These are phyloP conservation scores for Cladosporium austrohemisphaericum DNA, from an alignment of 2,329 filamentous ascomycete species.

Conservation along the genomic window DNA sequence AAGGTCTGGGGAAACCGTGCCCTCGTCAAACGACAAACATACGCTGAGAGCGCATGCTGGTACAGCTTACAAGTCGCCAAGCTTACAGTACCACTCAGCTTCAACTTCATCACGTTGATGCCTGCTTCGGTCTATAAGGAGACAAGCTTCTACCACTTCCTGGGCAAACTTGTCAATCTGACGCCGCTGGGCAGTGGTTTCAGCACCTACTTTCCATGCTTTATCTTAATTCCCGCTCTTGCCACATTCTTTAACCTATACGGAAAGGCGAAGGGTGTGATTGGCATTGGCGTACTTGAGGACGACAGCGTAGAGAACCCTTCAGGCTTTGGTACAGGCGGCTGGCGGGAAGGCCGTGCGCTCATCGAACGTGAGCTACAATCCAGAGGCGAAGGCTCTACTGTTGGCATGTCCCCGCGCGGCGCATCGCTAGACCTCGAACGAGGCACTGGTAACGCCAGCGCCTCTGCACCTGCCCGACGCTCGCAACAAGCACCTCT, in stretches of 20 bases:
- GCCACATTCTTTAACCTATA: constrained; percentile 90
- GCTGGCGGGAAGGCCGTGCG: constrained; percentile 87
- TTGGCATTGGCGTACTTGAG: constrained; percentile 77
- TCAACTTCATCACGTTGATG: constrained; percentile 94
- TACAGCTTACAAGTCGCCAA: constrained; percentile 90
- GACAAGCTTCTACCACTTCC: constrained; percentile 82
- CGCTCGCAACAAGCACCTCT: constrained; percentile 8
- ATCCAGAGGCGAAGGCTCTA: constrained; percentile 33
- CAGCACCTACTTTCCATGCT: constrained; percentile 80
- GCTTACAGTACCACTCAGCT: constrained; percentile 85
- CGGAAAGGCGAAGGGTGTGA: constrained; percentile 68
- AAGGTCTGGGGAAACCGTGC: constrained; percentile 97
- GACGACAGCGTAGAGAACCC: constrained; percentile 60
- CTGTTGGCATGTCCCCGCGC: constrained; percentile 34
- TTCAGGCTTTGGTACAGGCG: constrained; percentile 68
- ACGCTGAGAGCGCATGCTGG: constrained; percentile 91
- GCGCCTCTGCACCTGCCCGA: constrained; percentile 6
- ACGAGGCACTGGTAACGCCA: constrained; percentile 14
- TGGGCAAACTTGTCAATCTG: constrained; percentile 77
- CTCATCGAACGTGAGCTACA: constrained; percentile 78
- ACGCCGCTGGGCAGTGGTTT: constrained; percentile 81
- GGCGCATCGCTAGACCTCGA: constrained; percentile 28
- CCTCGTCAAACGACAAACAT: constrained; percentile 84
- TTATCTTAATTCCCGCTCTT: constrained; percentile 79
- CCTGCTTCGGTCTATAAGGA: constrained; percentile 64